Evolutionary conservation across 148 eudicot genomes (phyloP).

Genomic region (Diospyros lotus): DNA sequence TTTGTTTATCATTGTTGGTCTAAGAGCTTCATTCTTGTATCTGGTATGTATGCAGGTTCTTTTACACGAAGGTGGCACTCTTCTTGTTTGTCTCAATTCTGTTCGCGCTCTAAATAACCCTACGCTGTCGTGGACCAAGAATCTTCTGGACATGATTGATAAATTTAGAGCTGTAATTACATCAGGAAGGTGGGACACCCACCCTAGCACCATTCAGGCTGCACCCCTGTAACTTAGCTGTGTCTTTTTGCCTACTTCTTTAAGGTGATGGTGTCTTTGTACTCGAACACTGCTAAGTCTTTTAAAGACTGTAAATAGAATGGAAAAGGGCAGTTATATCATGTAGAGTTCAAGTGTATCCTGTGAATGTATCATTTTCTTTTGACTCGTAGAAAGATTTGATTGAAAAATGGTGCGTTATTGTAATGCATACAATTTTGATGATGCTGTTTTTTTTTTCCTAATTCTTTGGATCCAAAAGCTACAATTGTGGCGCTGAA

Average conservation of each 20-base stretch:
- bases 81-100: slow-evolving; percentile 88
- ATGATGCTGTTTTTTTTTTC: background rate
- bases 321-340: background rate
- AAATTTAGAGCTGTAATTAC: slow-evolving; percentile 30
- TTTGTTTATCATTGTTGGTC: background rate
- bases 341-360: slow-evolving; percentile 8
- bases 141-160: slow-evolving; percentile 34
- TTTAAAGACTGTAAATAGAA: slow-evolving; percentile 6
- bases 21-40: background rate
- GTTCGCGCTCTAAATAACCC: slow-evolving; percentile 77
- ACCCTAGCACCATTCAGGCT: slow-evolving; percentile 40
- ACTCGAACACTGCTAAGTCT: slow-evolving; percentile 1
- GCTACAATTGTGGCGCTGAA: background rate
- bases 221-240: slow-evolving; percentile 31
- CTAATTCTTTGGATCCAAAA: background rate
- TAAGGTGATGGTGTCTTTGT: slow-evolving; percentile 9
- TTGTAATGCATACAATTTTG: background rate
- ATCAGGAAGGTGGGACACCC: slow-evolving; percentile 16
- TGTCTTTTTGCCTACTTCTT: background rate
- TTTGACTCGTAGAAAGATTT: background rate
- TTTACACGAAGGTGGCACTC: slow-evolving; percentile 94
- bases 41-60: slow-evolving; percentile 62
- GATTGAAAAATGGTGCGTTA: background rate
- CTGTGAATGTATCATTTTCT: slow-evolving; percentile 1
- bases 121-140: slow-evolving; percentile 57